Conservation (phyloP, 2,329 filamentous ascomycete genomes). For the Lachnellula cervina region DNA sequence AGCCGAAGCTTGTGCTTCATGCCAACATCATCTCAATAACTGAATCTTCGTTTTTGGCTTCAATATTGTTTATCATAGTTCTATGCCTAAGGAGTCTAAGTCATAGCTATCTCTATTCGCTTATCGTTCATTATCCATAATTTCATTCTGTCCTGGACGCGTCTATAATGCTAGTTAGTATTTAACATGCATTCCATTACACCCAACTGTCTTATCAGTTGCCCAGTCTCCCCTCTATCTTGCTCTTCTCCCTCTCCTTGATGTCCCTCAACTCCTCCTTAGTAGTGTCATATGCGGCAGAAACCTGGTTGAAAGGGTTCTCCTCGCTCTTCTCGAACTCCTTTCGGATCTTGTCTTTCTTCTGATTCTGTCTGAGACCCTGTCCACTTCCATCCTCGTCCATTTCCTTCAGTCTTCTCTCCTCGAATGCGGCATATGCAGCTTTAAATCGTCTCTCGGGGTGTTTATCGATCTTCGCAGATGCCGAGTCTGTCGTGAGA, state of each 20-base stretch:
- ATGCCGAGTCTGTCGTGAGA: conserved; percentile 50
- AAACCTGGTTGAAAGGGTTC: conserved; percentile 90
- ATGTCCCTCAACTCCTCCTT: conserved; percentile 70
- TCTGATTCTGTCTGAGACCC: conserved; percentile 76
- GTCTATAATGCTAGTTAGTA: neutral
- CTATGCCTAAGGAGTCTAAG: neutral
- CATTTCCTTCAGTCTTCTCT: conserved; percentile 77
- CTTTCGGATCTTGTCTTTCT: conserved; percentile 76
- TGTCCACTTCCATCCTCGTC: conserved; percentile 68
- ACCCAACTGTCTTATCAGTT: conserved; percentile 20
- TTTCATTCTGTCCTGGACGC: neutral
- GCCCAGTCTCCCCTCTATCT: conserved; percentile 68
- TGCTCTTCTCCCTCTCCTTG: conserved; percentile 60
- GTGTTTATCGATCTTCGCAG: conserved; percentile 76
- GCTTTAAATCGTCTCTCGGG: conserved; percentile 85
- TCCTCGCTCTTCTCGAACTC: conserved; percentile 94
- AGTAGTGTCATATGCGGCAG: conserved; percentile 68
- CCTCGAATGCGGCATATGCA: conserved; percentile 78
- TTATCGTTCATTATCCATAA: neutral
- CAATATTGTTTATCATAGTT: neutral
- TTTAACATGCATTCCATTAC: conserved; percentile 1
- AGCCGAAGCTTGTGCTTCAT: neutral
- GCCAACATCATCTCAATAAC: neutral
- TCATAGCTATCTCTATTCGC: neutral
- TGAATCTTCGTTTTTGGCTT: neutral